Percentiles rank a stretch among this genome's conserved stretches.
phyloP scores from a whole-genome alignment of 2,329 filamentous ascomycete species.

The Beauveria sp. region DNA sequence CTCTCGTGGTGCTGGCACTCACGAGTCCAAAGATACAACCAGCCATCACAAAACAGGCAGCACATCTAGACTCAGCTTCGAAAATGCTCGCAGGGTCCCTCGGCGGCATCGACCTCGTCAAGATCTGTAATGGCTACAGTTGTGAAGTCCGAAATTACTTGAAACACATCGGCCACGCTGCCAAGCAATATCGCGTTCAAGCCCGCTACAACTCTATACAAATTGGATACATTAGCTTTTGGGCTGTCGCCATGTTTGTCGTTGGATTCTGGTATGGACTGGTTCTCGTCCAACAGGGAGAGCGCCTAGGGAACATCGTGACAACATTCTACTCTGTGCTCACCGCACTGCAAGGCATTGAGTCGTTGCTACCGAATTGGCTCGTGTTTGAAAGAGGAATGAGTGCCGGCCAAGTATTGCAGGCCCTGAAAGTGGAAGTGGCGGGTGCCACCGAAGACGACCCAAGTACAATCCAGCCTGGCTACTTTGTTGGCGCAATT shows the following conservation, averaged over 20 bases:
- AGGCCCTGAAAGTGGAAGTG: constrained; percentile 31
- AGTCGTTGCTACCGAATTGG: constrained; percentile 68
- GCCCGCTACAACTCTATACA: constrained; percentile 64
- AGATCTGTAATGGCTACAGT: constrained; percentile 71
- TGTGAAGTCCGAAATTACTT: constrained; percentile 62
- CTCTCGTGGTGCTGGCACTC: constrained; percentile 50
- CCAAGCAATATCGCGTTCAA: constrained; percentile 57
- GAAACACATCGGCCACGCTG: constrained; percentile 47
- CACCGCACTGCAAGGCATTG: constrained; percentile 66
- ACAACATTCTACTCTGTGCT: constrained; percentile 82
- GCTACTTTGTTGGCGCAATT: constrained; percentile 56
- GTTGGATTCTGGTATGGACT: constrained; percentile 87
- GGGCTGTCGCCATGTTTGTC: constrained; percentile 73
- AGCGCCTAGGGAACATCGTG: constrained; percentile 59
- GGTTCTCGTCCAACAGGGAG: constrained; percentile 54
- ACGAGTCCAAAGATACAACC: constrained; percentile 55
- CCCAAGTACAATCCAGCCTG: constrained; percentile 21
- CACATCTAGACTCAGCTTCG: constrained; percentile 59
- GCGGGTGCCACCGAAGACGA: neutral
- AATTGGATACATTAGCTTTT: constrained; percentile 64
- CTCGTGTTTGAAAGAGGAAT: constrained; percentile 73
- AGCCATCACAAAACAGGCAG: constrained; percentile 62
- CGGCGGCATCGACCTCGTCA: constrained; percentile 73
- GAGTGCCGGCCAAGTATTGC: constrained; percentile 60
- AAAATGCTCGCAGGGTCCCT: constrained; percentile 65